phyloP scores from a whole-genome alignment of 257 asterid species.

The Fraxinus anomala region DNA sequence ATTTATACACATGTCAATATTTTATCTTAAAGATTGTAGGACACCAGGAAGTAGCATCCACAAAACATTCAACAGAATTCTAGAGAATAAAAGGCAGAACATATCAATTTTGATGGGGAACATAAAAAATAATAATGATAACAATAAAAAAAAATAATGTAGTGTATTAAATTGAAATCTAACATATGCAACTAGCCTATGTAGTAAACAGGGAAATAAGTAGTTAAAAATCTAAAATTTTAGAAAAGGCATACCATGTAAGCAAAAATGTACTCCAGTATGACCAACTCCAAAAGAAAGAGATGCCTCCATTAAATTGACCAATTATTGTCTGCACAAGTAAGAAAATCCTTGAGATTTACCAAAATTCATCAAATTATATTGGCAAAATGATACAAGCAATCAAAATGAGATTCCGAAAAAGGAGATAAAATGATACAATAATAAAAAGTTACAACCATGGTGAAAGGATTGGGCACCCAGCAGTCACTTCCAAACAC shows the following conservation, averaged over 20 bases:
- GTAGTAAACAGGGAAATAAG: constrained; percentile 14
- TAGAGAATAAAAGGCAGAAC: background rate
- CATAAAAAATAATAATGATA: no score
- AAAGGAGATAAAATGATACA: no score
- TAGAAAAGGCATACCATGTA: constrained; percentile 69
- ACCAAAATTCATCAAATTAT: background rate
- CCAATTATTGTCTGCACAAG: constrained; percentile 70
- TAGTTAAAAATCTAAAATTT: constrained; percentile 4
- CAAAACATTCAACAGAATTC: background rate
- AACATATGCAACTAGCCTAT: constrained; percentile 7
- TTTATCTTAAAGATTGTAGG: background rate
- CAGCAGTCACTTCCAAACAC: no score
- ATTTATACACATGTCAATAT: background rate
- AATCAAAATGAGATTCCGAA: background rate
- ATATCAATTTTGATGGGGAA: constrained; percentile 8
- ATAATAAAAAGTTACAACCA: no score
- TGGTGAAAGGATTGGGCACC: no score
- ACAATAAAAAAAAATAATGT: background rate
- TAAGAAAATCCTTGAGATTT: constrained; percentile 22
- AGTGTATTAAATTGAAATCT: background rate
- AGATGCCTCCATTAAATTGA: constrained; percentile 78
- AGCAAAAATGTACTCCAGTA: constrained; percentile 99
- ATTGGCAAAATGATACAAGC: constrained; percentile 2
- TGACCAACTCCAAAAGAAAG: constrained; percentile 99
- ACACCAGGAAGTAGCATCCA: background rate